Conservation (phyloP, 2,329 filamentous ascomycete species). For the Alternaria arbusti region DNA sequence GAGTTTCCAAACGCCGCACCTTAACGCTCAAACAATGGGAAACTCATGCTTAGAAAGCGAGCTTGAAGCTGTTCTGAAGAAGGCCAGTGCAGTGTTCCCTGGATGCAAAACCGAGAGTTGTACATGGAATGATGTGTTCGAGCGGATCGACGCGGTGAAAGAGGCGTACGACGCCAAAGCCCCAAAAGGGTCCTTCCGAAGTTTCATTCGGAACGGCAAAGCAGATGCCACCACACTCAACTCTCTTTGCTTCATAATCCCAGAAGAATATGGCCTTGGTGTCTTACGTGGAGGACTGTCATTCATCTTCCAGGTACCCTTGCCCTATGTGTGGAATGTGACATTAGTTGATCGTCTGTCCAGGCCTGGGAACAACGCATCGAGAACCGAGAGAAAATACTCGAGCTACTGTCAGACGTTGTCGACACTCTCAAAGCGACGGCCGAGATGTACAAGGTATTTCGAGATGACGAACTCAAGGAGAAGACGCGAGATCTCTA, state of each 20-base stretch:
- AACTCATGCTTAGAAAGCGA: neutral
- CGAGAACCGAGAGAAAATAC: neutral
- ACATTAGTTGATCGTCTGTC: neutral
- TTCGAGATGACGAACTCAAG: neutral
- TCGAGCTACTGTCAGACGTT: neutral
- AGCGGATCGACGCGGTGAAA: neutral
- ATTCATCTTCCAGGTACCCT: neutral
- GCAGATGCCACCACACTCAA: neutral
- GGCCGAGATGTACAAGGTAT: neutral
- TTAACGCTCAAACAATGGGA: neutral
- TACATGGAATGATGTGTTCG: neutral
- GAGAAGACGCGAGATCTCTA: neutral
- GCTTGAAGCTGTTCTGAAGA: neutral
- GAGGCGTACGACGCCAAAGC: neutral
- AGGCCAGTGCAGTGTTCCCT: neutral
- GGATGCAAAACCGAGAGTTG: neutral
- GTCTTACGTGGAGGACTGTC: neutral
- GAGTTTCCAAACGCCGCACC: neutral
- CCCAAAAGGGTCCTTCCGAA: neutral
- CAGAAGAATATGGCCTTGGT: neutral
- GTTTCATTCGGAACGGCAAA: neutral
- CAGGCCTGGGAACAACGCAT: neutral
- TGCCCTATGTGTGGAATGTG: neutral
- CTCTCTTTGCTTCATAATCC: neutral
- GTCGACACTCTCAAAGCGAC: neutral